Evolutionary conservation across 208 protist species (phyloP).

Genomic region (Leishmania major): DNA sequence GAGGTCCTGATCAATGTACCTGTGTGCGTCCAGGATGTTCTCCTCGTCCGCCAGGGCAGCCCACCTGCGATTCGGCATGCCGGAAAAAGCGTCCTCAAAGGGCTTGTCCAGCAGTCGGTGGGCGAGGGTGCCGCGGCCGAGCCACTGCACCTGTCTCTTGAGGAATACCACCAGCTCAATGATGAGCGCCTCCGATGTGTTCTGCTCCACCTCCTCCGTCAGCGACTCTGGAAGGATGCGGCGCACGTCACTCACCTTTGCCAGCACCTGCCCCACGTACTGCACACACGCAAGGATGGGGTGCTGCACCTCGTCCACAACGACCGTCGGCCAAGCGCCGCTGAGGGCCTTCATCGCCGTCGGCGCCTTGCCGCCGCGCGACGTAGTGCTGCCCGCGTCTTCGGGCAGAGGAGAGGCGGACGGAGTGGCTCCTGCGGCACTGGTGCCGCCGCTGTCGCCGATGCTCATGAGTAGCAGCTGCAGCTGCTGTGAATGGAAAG

Average conservation of each 20-base stretch:
- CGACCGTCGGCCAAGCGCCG: constrained; percentile 66
- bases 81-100: constrained; percentile 79
- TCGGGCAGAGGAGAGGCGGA: not conserved
- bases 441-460: constrained; percentile 18
- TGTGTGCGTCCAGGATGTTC: constrained; percentile 40
- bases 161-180: constrained; percentile 72
- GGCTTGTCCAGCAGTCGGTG: constrained; percentile 56
- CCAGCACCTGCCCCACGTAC: constrained; percentile 77
- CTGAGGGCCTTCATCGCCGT: constrained; percentile 17
- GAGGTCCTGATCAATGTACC: constrained; percentile 61
- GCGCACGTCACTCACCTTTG: constrained; percentile 63
- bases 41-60: constrained; percentile 60
- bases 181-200: constrained; percentile 63
- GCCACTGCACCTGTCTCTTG: constrained; percentile 65
- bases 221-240: constrained; percentile 51
- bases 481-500: constrained; percentile 76
- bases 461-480: constrained; percentile 56
- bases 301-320: constrained; percentile 32
- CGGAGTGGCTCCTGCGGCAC: not conserved
- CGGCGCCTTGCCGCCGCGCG: constrained; percentile 1
- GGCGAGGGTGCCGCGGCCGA: constrained; percentile 59
- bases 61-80: constrained; percentile 52
- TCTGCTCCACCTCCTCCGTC: constrained; percentile 65
- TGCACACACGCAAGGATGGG: constrained; percentile 74
- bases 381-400: not conserved